Conservation (phyloP, 1,139 yeast genomes). For the Suhomyces chickasaworum region DNA sequence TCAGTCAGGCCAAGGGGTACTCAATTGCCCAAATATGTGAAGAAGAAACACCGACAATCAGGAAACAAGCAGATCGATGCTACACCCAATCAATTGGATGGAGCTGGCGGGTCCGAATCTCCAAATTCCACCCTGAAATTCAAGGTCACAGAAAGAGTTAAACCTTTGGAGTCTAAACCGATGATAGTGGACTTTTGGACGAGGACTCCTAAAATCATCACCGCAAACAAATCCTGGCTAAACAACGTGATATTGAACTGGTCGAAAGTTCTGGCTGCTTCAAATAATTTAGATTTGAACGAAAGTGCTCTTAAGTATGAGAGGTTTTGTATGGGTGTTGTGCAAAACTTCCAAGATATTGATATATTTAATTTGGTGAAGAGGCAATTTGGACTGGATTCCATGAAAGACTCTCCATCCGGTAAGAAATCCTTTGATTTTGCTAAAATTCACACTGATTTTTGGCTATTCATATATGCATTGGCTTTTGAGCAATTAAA, state of each 20-base stretch:
- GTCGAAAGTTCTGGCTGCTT: not conserved
- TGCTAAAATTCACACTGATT: too few species aligned
- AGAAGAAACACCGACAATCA: conserved; percentile 2
- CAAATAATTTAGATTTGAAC: not conserved
- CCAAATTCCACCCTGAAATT: not conserved
- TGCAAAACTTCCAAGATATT: not conserved
- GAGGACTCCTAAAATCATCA: too few species aligned
- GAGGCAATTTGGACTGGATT: not conserved
- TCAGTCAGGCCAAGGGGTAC: not conserved
- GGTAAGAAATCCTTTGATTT: too few species aligned
- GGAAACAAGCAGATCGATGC: not conserved
- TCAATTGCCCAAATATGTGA: conserved; percentile 2
- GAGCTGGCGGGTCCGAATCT: not conserved
- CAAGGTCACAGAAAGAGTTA: not conserved
- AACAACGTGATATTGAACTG: not conserved
- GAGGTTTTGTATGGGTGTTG: not conserved
- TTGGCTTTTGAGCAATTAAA: not conserved
- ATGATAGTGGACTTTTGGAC: not conserved
- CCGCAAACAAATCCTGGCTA: not conserved
- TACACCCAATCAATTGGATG: not conserved
- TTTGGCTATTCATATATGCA: conserved; percentile 4
- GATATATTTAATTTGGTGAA: not conserved
- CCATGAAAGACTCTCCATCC: too few species aligned
- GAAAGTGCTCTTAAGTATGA: not conserved
- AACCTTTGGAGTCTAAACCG: not conserved